A percentile compares a stretch with the other conserved stretches of the same genome.
phyloP scores from a whole-genome alignment of 257 asterid genomes.

The Perilla frutescens region DNA sequence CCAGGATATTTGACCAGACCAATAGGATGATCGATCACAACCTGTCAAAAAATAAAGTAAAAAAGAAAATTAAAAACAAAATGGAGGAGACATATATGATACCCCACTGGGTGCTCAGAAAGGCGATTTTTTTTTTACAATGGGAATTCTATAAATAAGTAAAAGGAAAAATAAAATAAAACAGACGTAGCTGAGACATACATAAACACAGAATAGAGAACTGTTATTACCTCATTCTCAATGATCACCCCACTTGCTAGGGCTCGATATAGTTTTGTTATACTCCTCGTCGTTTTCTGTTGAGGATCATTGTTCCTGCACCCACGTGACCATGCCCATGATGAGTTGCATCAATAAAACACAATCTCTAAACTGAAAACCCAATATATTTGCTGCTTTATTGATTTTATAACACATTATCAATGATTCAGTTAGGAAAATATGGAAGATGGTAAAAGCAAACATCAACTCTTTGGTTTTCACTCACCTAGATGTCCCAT shows the following conservation, averaged over 20 bases:
- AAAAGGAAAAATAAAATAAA: slow-evolving; percentile 6
- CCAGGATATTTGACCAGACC: slow-evolving; percentile 92
- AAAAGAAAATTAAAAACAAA: slow-evolving; percentile 11
- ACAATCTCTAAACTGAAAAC: slow-evolving; percentile 17
- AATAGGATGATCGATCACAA: slow-evolving; percentile 82
- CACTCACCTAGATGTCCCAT: slow-evolving; percentile 76
- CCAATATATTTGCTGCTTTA: slow-evolving; percentile 2
- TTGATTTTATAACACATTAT: slow-evolving; percentile 18
- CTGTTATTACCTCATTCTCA: slow-evolving; percentile 67
- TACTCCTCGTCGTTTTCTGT: slow-evolving; percentile 58
- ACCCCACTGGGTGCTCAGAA: slow-evolving; percentile 19
- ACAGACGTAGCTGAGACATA: slow-evolving; percentile 6
- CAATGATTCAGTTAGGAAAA: slow-evolving; percentile 10
- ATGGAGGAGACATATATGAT: slow-evolving; percentile 12
- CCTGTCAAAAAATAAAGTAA: slow-evolving; percentile 47
- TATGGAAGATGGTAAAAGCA: slow-evolving; percentile 17
- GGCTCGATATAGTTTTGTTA: slow-evolving; percentile 83
- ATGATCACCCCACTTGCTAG: slow-evolving; percentile 71
- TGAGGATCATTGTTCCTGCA: slow-evolving; percentile 52
- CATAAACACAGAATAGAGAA: slow-evolving; percentile 23
- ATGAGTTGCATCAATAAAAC: slow-evolving; percentile 30
- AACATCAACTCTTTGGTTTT: slow-evolving; percentile 21
- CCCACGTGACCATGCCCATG: slow-evolving; percentile 25
- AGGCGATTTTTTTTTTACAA: slow-evolving; percentile 7
- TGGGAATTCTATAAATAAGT: slow-evolving; percentile 19